Conservation (phyloP, 306 rosid species). For the Phaseolus lunatus region DNA sequence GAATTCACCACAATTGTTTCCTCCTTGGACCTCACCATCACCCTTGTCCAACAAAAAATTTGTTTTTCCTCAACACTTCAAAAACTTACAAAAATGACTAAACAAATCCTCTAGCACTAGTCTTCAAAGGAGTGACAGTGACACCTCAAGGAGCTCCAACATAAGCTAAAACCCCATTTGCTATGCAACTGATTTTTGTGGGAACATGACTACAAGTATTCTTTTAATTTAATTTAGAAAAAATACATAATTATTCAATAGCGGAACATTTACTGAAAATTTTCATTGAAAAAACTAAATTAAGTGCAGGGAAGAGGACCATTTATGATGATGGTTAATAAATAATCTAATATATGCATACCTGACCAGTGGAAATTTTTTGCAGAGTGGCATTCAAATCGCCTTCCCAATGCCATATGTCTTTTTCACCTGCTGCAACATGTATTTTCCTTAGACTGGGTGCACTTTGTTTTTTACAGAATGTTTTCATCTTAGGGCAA, state of each 20-base stretch:
- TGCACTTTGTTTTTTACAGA: not conserved
- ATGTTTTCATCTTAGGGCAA: not conserved
- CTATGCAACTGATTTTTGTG: not conserved
- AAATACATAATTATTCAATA: not conserved
- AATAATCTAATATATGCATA: not conserved
- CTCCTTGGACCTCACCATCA: too few species aligned
- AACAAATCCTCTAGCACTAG: too few species aligned
- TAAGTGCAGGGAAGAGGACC: not conserved
- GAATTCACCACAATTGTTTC: too few species aligned
- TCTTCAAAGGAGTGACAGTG: not conserved
- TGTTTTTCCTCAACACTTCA: too few species aligned
- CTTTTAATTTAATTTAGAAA: not conserved
- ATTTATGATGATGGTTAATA: not conserved
- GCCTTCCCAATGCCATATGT: slow-evolving; percentile 23
- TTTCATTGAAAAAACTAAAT: too few species aligned
- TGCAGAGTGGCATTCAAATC: slow-evolving; percentile 21
- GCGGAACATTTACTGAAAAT: not conserved
- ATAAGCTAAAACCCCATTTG: too few species aligned
- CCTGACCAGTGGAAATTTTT: not conserved
- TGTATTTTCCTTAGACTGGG: slow-evolving; percentile 3
- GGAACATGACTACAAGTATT: not conserved
- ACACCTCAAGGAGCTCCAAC: too few species aligned
- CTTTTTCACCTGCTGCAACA: not conserved
- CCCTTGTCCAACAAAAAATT: too few species aligned
- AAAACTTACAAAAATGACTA: too few species aligned